Percentiles rank a stretch among this genome's conserved stretches.
Evolutionary conservation across 139 green algal species (phyloP).

Genomic region (Auxenochlorella pyrenoidosa): DNA sequence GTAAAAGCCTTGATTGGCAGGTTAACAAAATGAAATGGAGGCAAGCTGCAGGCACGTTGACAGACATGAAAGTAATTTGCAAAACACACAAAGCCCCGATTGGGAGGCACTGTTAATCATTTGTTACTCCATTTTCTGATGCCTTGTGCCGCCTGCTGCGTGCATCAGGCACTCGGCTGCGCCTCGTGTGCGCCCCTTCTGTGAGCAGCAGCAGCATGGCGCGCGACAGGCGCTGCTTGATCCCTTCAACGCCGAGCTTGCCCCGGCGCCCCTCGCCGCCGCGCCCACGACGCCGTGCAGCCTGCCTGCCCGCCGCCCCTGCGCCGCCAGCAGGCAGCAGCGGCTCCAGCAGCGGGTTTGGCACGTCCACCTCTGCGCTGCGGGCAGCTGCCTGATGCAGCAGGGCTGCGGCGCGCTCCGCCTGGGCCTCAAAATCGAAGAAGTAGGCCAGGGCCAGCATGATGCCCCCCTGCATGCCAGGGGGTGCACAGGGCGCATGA

Average conservation of each 20-base stretch:
- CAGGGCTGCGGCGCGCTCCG: background rate
- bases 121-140: too few relatives aligned
- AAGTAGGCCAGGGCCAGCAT: constrained; percentile 15
- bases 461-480: constrained; percentile 15
- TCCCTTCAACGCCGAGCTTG: background rate
- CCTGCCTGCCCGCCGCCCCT: background rate
- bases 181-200: background rate
- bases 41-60: too few relatives aligned
- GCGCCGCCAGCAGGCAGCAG: background rate
- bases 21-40: too few relatives aligned
- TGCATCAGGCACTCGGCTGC: too few relatives aligned
- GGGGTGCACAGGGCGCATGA: too few relatives aligned
- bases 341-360: background rate
- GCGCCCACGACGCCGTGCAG: background rate
- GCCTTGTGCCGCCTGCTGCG: too few relatives aligned
- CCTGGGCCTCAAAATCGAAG: constrained; percentile 19
- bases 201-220: constrained; percentile 7
- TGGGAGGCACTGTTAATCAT: too few relatives aligned
- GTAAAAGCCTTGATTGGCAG: too few relatives aligned
- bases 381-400: background rate
- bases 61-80: too few relatives aligned
- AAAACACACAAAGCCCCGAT: too few relatives aligned
- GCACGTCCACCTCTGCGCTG: background rate
- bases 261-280: background rate
- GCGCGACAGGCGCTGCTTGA: background rate